A percentile compares a stretch with the other conserved stretches of the same genome.
phyloP scores from a whole-genome alignment of 2,329 filamentous ascomycete genomes.

The Paraphoma sp. region DNA sequence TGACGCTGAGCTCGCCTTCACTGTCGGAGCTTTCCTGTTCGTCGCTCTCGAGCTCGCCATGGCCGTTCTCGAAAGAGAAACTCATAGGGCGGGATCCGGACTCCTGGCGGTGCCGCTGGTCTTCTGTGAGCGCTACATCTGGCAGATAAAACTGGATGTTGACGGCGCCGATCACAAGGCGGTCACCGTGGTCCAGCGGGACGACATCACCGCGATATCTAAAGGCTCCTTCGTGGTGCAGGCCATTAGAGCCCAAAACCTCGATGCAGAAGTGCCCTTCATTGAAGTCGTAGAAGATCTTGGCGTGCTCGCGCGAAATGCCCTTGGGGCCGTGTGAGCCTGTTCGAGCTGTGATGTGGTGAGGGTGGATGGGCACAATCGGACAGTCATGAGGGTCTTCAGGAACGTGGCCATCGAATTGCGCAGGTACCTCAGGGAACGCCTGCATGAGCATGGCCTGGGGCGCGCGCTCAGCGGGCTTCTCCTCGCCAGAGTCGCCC shows the following conservation, averaged over 20 bases:
- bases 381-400: constrained; percentile 66
- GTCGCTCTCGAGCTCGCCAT: constrained; percentile 62
- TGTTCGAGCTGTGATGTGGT: constrained; percentile 36
- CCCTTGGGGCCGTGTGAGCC: constrained; percentile 71
- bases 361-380: constrained; percentile 76
- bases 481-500: constrained; percentile 38
- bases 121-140: constrained; percentile 54
- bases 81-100: constrained; percentile 67
- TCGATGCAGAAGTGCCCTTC: constrained; percentile 70
- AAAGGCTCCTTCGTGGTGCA: constrained; percentile 53
- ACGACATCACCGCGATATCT: constrained; percentile 22
- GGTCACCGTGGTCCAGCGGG: constrained; percentile 67
- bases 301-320: constrained; percentile 76
- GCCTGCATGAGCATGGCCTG: constrained; percentile 46
- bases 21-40: constrained; percentile 45
- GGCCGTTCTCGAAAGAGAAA: constrained; percentile 72
- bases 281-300: constrained; percentile 72
- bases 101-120: constrained; percentile 58
- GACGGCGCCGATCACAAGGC: constrained; percentile 76
- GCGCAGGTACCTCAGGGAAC: constrained; percentile 47
- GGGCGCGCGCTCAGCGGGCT: constrained; percentile 38
- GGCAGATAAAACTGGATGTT: constrained; percentile 73
- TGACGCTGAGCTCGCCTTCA: constrained; percentile 39
- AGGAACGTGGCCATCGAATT: constrained; percentile 66
- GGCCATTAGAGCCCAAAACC: constrained; percentile 70